phyloP scores from a whole-genome alignment of 139 green algal species.

The Chlorella sorokiniana region DNA sequence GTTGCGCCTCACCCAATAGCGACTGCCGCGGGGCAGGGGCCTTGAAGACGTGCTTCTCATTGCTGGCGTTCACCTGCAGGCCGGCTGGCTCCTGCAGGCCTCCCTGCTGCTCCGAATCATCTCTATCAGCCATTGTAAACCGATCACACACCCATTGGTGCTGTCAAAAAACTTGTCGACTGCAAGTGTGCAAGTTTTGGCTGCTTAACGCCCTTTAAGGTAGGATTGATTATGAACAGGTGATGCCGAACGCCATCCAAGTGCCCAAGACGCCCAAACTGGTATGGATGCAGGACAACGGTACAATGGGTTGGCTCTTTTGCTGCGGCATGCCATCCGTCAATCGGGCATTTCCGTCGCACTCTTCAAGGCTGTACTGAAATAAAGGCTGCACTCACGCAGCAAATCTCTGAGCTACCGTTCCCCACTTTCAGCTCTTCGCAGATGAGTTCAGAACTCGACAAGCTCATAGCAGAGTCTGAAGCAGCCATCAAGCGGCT shows the following conservation, averaged over 20 bases:
- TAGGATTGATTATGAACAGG: no score
- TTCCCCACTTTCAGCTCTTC: not conserved
- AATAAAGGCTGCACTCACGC: not conserved
- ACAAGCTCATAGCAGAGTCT: constrained; percentile 39
- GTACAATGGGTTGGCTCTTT: no score
- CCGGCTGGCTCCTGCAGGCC: constrained; percentile 42
- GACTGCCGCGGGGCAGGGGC: constrained; percentile 69
- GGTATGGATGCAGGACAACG: no score
- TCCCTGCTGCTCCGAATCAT: not conserved
- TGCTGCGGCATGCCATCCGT: no score
- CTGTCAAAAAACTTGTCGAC: no score
- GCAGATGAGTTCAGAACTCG: constrained; percentile 26
- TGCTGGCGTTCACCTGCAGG: constrained; percentile 45
- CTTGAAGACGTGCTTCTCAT: constrained; percentile 71
- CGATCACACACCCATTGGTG: constrained; percentile 37
- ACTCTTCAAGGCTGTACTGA: no score
- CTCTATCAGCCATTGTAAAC: not conserved
- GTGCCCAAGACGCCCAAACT: no score
- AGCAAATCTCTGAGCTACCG: not conserved
- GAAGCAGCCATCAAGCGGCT: constrained; percentile 49
- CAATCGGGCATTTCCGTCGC: no score
- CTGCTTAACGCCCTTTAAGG: no score
- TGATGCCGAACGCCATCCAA: no score
- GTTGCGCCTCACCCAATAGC: constrained; percentile 61
- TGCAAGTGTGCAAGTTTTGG: no score